A percentile compares a stretch with the other conserved stretches of the same genome.
These are phyloP conservation scores for Jaapia argillacea DNA, from an alignment of 768 basidiomycete genomes.

Conservation along the genomic window DNA sequence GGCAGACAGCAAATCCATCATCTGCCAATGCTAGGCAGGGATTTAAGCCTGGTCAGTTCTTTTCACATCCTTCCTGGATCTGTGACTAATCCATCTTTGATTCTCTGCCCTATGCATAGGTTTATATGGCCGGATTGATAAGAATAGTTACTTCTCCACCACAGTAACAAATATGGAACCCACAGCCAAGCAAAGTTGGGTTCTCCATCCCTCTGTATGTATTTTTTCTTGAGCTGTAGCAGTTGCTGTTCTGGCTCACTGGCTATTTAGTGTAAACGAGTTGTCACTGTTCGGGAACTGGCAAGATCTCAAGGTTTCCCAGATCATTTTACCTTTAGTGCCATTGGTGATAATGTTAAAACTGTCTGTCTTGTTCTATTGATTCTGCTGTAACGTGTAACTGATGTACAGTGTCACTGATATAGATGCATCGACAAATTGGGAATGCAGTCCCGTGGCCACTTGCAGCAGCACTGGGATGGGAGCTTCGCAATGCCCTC, in stretches of 20 bases:
- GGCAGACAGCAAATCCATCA: slow-evolving; percentile 48
- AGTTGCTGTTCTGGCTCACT: neutral
- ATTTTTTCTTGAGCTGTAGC: neutral
- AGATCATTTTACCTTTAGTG: slow-evolving; percentile 56
- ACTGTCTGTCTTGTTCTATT: slow-evolving; percentile 35
- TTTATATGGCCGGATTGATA: slow-evolving; percentile 52
- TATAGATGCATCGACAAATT: slow-evolving; percentile 71
- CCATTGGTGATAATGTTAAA: slow-evolving; percentile 39
- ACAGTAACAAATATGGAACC: slow-evolving; percentile 75
- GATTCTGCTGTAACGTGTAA: neutral
- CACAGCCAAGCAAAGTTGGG: slow-evolving; percentile 64
- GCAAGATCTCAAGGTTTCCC: slow-evolving; percentile 80
- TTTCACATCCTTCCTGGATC: neutral
- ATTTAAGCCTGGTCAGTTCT: slow-evolving; percentile 36
- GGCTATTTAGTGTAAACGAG: slow-evolving; percentile 46
- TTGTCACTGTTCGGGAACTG: slow-evolving; percentile 66
- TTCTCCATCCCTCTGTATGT: slow-evolving; percentile 58
- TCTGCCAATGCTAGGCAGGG: slow-evolving; percentile 45
- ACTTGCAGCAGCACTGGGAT: slow-evolving; percentile 52
- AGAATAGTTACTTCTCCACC: slow-evolving; percentile 50
- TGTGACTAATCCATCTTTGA: neutral
- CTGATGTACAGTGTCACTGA: too few species aligned
- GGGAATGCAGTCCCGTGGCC: slow-evolving; percentile 74
- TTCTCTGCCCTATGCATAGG: slow-evolving; percentile 20
- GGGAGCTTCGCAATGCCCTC: slow-evolving; percentile 42